phyloP scores from a whole-genome alignment of 805 yeast genomes.

The Candida nanaspora region DNA sequence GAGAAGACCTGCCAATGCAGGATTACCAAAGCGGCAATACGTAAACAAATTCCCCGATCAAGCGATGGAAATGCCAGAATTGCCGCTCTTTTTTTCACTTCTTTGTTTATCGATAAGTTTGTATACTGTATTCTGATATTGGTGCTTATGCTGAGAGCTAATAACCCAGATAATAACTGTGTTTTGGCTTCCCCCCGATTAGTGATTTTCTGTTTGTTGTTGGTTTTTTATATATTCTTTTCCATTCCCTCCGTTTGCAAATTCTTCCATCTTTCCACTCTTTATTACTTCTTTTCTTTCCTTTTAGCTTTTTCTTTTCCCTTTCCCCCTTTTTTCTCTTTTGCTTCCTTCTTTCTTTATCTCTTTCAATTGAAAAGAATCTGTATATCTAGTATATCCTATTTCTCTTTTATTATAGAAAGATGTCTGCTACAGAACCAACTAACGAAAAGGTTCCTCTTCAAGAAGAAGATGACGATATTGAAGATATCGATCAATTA shows the following conservation, averaged over 20 bases:
- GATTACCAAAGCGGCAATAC: background rate
- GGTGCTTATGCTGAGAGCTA: too few relatives aligned
- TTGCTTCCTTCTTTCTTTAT: background rate
- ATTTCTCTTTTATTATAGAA: background rate
- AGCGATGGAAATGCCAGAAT: too few relatives aligned
- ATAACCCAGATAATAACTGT: too few relatives aligned
- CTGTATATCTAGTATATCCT: background rate
- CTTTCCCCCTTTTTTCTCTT: background rate
- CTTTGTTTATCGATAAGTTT: too few relatives aligned
- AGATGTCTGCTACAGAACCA: constrained; percentile 15
- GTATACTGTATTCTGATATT: too few relatives aligned
- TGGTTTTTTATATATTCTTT: background rate
- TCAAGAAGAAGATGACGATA: constrained; percentile 51
- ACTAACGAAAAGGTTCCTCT: constrained; percentile 25
- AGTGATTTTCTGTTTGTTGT: too few relatives aligned
- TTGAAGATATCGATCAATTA: constrained; percentile 63
- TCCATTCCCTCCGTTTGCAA: background rate
- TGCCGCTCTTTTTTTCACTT: background rate
- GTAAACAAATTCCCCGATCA: too few relatives aligned
- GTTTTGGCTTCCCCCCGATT: too few relatives aligned
- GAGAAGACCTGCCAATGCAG: background rate
- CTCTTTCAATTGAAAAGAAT: constrained; percentile 1
- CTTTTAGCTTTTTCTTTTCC: background rate
- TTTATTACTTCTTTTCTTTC: background rate
- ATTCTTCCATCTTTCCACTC: background rate